Percentiles rank a stretch among this genome's conserved stretches.
phyloP scores from a whole-genome alignment of 2,329 filamentous ascomycete species.

The Aspergillus felis region DNA sequence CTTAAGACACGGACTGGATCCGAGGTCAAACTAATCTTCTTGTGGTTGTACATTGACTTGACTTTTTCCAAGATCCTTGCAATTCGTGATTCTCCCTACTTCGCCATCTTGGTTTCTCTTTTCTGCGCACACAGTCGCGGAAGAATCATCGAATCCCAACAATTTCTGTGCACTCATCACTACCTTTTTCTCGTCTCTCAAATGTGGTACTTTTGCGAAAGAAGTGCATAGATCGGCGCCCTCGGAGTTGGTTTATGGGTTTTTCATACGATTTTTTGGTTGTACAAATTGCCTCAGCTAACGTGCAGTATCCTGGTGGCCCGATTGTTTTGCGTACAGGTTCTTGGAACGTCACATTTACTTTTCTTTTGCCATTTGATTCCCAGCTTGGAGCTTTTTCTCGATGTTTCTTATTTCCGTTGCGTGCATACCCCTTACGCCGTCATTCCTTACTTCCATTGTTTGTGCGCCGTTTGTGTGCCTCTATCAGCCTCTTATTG shows the following conservation, averaged over 20 bases:
- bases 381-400: conserved; percentile 1
- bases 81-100: background rate
- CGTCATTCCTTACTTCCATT: background rate
- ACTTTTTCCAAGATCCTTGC: background rate
- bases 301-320: conserved; percentile 2
- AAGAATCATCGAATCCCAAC: background rate
- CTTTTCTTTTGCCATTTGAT: conserved; percentile 3
- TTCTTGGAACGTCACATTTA: conserved; percentile 1
- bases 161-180: background rate
- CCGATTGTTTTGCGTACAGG: background rate
- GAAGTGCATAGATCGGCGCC: conserved; percentile 26
- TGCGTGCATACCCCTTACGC: background rate
- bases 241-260: conserved; percentile 19
- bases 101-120: background rate
- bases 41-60: conserved; percentile 6
- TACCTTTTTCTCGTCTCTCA: background rate
- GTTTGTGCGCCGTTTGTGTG: background rate
- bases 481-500: conserved; percentile 2
- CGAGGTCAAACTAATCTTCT: conserved; percentile 10
- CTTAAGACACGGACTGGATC: conserved; percentile 17
- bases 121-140: background rate
- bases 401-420: background rate
- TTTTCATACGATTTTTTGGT: conserved; percentile 8
- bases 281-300: conserved; percentile 13
- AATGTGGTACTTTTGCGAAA: conserved; percentile 2